Evolutionary conservation across 116 monocot genomes (phyloP).

Genomic region (Iris pallida): DNA sequence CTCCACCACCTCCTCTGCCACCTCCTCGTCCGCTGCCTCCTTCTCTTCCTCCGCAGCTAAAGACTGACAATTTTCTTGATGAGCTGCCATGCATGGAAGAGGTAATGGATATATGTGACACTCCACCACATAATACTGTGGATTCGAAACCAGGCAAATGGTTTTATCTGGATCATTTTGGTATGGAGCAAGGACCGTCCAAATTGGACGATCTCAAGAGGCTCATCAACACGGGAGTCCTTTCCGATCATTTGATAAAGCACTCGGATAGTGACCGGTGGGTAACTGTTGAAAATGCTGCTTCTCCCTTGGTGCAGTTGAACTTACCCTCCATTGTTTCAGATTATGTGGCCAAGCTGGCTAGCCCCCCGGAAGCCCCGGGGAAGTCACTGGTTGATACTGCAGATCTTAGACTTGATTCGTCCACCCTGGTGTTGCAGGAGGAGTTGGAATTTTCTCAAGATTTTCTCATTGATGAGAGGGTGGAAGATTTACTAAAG

Average conservation of each 20-base stretch:
- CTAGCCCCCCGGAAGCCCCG: slow-evolving; percentile 66
- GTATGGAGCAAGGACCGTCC: slow-evolving; percentile 82
- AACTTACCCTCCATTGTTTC: slow-evolving; percentile 56
- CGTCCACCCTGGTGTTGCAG: slow-evolving; percentile 9
- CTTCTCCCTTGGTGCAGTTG: slow-evolving; percentile 64
- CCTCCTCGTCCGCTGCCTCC: slow-evolving; percentile 46
- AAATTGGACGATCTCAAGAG: slow-evolving; percentile 64
- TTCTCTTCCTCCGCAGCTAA: slow-evolving; percentile 38
- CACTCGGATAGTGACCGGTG: slow-evolving; percentile 78
- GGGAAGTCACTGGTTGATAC: slow-evolving; percentile 62
- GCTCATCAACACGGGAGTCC: slow-evolving; percentile 81
- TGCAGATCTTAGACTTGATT: slow-evolving; percentile 35
- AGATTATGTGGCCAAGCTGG: slow-evolving; percentile 65
- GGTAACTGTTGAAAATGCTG: slow-evolving; percentile 98
- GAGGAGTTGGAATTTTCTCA: slow-evolving; percentile 21
- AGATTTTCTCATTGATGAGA: slow-evolving; percentile 66
- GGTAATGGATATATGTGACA: slow-evolving; percentile 99
- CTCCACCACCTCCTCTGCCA: slow-evolving; percentile 54
- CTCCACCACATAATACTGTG: slow-evolving; percentile 68
- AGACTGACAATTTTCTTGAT: slow-evolving; percentile 37
- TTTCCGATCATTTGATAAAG: slow-evolving; percentile 97
- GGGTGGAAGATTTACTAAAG: slow-evolving; percentile 68
- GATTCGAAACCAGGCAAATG: slow-evolving; percentile 63
- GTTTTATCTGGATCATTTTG: slow-evolving; percentile 86
- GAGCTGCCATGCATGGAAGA: slow-evolving; percentile 83